Base-by-base conservation (phyloP, 345 rosid species). In the Dipteronia sinensis region DNA sequence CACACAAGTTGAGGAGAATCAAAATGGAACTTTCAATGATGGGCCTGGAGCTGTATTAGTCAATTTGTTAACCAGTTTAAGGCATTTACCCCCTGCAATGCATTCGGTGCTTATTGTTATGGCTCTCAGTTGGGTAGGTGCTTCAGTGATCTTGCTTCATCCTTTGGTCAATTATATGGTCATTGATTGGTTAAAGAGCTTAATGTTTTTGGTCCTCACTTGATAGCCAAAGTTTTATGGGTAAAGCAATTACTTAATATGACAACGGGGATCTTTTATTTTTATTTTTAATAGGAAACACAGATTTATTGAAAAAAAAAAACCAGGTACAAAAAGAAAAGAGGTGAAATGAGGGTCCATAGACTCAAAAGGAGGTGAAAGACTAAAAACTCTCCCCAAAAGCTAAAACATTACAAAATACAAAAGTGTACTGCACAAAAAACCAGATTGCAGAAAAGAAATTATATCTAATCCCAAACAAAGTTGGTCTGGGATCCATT, bases 81-180 rank as follows among this genome's bases (percentile, higher is more conserved):
- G 99, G 89, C 95, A 92, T 85, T 87, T 94, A 69, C 95, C 98
- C 13, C 97, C 95, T 64, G 91, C 92, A 69, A 96, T 96, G 98
- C 94, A 91, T 79, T 84, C 98, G 1, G 98, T 94, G 79, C 97
- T 96, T 56, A 69, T 89, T 64, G 99, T 96, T 67, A 94, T 93
- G 97, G 98, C 98, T 82, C 92, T 96, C 75, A 91, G 93, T 69
- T 96, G 99, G 99, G 99, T 94, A 83, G 80, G 92, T 83, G 25
- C 79, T 78, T 62, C n/a, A 34, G 4, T 42, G 47, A 23, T 46
- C 55, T 22, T 76, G 65, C 68, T 59, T 58, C 61, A 12, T 29
- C 23, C n/a, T 16, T 8, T 13, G 56, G 71, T 67, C 69, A 61
- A 67, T 61, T 44, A 53, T 27, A 25, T 65, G 29, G 69, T 53